Conservation (phyloP, 1,284 basidiomycete genomes). For the Tylopilus sp. region DNA sequence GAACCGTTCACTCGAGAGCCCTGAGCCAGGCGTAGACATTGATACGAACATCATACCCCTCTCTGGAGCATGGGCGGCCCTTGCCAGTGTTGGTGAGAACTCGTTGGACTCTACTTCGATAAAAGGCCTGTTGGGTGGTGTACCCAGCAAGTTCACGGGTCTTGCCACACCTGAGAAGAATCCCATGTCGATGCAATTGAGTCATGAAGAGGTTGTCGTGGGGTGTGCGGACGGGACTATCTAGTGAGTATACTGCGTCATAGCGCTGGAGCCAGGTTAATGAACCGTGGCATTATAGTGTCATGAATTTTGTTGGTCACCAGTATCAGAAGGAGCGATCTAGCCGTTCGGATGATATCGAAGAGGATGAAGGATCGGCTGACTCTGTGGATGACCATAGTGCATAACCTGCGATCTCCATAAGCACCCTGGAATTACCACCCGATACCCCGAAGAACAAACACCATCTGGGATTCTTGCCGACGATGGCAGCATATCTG, state of each 20-base stretch:
- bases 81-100: conserved; percentile 56
- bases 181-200: conserved; percentile 90
- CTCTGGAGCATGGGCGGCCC: conserved; percentile 11
- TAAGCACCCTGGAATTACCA: background rate
- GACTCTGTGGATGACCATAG: conserved; percentile 26
- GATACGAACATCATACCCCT: conserved; percentile 49
- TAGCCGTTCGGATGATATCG: conserved; percentile 1
- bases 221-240: conserved; percentile 91
- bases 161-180: conserved; percentile 87
- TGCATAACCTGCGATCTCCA: conserved; percentile 14
- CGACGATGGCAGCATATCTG: conserved; percentile 8
- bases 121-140: conserved; percentile 67
- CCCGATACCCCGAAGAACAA: no score
- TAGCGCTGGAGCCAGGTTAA: conserved; percentile 13
- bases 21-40: conserved; percentile 46
- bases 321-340: conserved; percentile 48
- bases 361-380: conserved; percentile 24
- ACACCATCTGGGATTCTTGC: background rate
- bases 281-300: conserved; percentile 44
- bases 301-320: conserved; percentile 70
- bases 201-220: conserved; percentile 87
- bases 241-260: conserved; percentile 65
- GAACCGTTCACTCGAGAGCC: no score
- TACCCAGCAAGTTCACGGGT: conserved; percentile 76
- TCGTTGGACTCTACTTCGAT: conserved; percentile 48